Evolutionary conservation across 2,329 filamentous ascomycete genomes (phyloP).

Genomic region (Exophiala sp.): DNA sequence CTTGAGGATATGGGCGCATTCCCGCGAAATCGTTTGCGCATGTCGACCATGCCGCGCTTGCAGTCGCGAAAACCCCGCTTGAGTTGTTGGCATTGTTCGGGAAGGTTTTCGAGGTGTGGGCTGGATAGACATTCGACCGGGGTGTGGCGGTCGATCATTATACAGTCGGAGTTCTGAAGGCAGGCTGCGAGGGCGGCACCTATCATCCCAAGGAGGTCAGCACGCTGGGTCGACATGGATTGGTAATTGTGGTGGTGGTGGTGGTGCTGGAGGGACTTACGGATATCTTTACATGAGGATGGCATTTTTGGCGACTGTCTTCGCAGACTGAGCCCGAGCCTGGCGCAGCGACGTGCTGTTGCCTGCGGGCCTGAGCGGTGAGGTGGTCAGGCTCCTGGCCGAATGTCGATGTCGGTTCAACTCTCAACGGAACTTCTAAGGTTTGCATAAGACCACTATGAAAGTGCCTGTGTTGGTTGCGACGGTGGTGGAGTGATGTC

Average conservation of each 20-base stretch:
- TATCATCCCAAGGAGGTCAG: neutral
- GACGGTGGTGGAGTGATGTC: no score
- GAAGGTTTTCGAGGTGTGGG: constrained; percentile 76
- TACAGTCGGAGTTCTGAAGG: constrained; percentile 93
- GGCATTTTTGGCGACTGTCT: constrained; percentile 59
- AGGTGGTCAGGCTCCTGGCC: no score
- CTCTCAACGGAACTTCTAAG: no score
- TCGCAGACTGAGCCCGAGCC: no score
- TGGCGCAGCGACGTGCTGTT: no score
- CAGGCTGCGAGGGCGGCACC: constrained; percentile 75
- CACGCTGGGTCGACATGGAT: neutral
- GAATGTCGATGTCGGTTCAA: no score
- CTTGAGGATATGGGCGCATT: constrained; percentile 78
- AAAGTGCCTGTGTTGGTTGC: no score
- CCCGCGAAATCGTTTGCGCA: constrained; percentile 96
- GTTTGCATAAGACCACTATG: no score
- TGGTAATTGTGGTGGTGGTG: neutral
- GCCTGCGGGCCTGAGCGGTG: no score
- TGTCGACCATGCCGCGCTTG: constrained; percentile 94
- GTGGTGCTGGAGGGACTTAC: constrained; percentile 53
- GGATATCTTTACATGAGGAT: constrained; percentile 92
- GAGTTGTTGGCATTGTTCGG: constrained; percentile 84
- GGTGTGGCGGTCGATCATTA: constrained; percentile 84
- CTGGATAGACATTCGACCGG: constrained; percentile 84
- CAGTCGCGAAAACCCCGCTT: constrained; percentile 92